Percentiles rank a stretch among this genome's conserved stretches.
These are phyloP conservation scores for Lachnellula arida DNA, from an alignment of 2,329 filamentous ascomycete genomes.

Conservation along the genomic window DNA sequence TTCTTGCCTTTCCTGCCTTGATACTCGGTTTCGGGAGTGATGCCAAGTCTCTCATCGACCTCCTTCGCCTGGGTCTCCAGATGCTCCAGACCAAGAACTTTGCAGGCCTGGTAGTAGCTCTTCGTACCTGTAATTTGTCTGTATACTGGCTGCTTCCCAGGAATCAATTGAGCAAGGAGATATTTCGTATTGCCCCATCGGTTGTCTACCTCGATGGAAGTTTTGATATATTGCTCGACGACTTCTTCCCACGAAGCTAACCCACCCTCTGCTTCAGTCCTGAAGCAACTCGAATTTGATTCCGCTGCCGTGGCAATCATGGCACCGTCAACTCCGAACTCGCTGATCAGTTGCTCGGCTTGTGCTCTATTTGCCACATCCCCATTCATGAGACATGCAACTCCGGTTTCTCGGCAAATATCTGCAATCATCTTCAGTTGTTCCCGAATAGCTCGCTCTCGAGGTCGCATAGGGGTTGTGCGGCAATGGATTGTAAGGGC, in stretches of 20 bases:
- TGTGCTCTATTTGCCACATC: conserved; percentile 76
- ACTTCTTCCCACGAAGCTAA: conserved; percentile 71
- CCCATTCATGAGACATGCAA: conserved; percentile 94
- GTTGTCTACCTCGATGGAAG: conserved; percentile 74
- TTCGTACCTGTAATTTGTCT: conserved; percentile 59
- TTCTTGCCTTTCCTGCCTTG: conserved; percentile 22
- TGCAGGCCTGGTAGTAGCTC: conserved; percentile 66
- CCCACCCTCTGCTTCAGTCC: conserved; percentile 63
- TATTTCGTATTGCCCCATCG: conserved; percentile 92
- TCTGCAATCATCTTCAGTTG: conserved; percentile 80
- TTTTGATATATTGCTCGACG: conserved; percentile 68
- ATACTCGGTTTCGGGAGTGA: conserved; percentile 18
- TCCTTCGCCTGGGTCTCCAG: conserved; percentile 59
- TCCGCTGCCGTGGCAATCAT: conserved; percentile 97
- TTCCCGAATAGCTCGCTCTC: conserved; percentile 79
- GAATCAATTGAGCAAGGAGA: conserved; percentile 77
- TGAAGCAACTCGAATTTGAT: conserved; percentile 85
- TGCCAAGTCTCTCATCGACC: conserved; percentile 47
- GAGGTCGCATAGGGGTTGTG: conserved; percentile 90
- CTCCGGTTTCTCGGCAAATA: conserved; percentile 76
- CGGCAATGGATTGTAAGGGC: conserved; percentile 93
- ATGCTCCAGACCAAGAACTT: conserved; percentile 58
- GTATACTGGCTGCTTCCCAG: conserved; percentile 67
- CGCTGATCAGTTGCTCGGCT: conserved; percentile 63
- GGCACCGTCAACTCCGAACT: conserved; percentile 85